Conservation (phyloP, 2,329 filamentous ascomycete species). For the Alternaria incomplexa region DNA sequence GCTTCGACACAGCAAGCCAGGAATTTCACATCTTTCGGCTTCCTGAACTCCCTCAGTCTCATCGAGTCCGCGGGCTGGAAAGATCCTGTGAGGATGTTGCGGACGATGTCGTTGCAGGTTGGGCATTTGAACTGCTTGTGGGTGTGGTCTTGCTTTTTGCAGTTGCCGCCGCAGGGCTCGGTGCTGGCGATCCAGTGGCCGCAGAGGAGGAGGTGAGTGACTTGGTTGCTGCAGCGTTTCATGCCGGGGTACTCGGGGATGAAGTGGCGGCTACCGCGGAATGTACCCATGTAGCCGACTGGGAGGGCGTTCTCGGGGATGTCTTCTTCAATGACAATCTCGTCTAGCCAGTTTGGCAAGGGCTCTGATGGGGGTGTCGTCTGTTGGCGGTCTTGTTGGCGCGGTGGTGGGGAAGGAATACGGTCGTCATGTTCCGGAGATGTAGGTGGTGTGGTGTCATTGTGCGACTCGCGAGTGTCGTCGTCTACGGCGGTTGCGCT, state of each 20-base stretch:
- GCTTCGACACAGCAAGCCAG: background rate
- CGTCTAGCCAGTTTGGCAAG: background rate
- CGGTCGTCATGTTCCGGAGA: background rate
- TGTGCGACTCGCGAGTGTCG: background rate
- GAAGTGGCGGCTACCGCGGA: conserved; percentile 7
- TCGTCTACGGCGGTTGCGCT: background rate
- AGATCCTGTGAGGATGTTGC: conserved; percentile 1
- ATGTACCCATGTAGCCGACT: conserved; percentile 19
- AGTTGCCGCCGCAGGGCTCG: conserved; percentile 18
- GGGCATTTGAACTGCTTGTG: conserved; percentile 14
- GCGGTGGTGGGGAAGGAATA: background rate
- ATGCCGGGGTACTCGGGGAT: background rate
- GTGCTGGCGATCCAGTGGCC: conserved; percentile 16
- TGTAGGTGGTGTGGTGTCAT: background rate
- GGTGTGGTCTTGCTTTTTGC: background rate
- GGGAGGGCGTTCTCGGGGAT: background rate
- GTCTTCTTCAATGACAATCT: background rate
- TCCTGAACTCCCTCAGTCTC: background rate
- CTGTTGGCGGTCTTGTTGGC: background rate
- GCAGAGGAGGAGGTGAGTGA: conserved; percentile 15
- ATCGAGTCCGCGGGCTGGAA: background rate
- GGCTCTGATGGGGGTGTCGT: background rate
- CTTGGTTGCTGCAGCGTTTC: background rate
- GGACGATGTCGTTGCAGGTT: conserved; percentile 6
- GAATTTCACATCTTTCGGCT: background rate